phyloP scores from a whole-genome alignment of 768 basidiomycete genomes.

The Paxillus involutus region DNA sequence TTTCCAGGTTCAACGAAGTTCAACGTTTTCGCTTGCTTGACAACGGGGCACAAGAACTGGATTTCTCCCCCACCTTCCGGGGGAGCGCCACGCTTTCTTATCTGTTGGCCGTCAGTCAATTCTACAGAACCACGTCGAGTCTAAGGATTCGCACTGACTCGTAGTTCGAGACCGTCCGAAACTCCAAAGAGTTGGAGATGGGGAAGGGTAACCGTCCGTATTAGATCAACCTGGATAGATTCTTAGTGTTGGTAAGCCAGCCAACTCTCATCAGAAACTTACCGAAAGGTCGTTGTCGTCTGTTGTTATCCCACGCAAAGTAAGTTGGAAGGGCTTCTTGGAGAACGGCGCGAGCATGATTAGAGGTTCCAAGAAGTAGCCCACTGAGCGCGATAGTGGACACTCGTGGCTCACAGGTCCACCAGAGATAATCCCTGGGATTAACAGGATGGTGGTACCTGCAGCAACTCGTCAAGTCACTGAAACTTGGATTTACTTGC shows the following conservation, averaged over 20 bases:
- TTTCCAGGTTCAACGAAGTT: slow-evolving; percentile 92
- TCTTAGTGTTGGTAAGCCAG: slow-evolving; percentile 3
- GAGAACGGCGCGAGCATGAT: slow-evolving; percentile 91
- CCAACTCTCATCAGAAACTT: slow-evolving; percentile 24
- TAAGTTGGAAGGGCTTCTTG: slow-evolving; percentile 82
- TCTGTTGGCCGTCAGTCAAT: slow-evolving; percentile 43
- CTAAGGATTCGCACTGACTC: slow-evolving; percentile 44
- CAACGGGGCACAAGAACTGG: slow-evolving; percentile 88
- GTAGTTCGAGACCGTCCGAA: slow-evolving; percentile 85
- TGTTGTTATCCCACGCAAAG: slow-evolving; percentile 87
- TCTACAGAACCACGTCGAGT: neutral
- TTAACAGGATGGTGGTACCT: slow-evolving; percentile 92
- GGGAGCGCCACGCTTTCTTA: slow-evolving; percentile 90
- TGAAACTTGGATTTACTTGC: neutral
- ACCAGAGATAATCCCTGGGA: slow-evolving; percentile 89
- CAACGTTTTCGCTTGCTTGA: slow-evolving; percentile 88
- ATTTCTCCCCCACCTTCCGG: slow-evolving; percentile 93
- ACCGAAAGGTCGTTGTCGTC: slow-evolving; percentile 93
- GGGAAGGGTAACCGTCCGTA: slow-evolving; percentile 87
- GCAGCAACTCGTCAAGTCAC: neutral
- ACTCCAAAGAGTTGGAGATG: slow-evolving; percentile 90
- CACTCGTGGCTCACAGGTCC: slow-evolving; percentile 85
- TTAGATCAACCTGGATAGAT: slow-evolving; percentile 69
- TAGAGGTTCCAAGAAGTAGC: slow-evolving; percentile 92
- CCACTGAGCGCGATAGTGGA: slow-evolving; percentile 82